A percentile compares a stretch with the other conserved stretches of the same genome.
Evolutionary conservation across 345 rosid genomes (phyloP).

Genomic region (Melaleuca quinquenervia): DNA sequence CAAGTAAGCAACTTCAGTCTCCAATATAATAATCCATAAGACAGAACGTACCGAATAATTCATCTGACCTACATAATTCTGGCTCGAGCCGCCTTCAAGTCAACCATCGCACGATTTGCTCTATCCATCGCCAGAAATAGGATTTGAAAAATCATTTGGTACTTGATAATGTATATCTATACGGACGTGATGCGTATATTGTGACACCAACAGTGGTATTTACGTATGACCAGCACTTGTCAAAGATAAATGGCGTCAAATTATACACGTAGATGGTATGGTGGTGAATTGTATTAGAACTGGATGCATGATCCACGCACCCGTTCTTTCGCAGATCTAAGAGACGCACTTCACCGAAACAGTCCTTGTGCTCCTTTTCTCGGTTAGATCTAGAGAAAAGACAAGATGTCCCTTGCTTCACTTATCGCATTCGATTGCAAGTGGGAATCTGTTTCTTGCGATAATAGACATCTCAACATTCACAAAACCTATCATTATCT

Average conservation of each 20-base stretch:
- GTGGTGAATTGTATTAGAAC: neutral
- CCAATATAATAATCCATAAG: neutral
- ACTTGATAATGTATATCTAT: neutral
- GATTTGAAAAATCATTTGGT: neutral
- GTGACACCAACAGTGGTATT: neutral
- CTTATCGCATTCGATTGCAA: neutral
- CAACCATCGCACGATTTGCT: neutral
- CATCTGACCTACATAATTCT: neutral
- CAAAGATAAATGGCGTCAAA: neutral
- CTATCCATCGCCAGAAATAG: neutral
- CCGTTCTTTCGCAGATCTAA: neutral
- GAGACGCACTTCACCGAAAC: neutral
- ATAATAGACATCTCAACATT: neutral
- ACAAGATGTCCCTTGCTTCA: neutral
- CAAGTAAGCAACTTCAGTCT: neutral
- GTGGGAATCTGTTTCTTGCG: neutral
- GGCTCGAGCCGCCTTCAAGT: neutral
- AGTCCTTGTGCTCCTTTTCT: neutral
- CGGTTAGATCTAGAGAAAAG: neutral
- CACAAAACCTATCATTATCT: neutral
- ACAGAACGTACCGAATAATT: neutral
- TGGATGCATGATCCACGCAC: too few relatives aligned
- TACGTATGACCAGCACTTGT: neutral
- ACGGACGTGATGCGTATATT: neutral
- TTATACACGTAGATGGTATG: neutral